These are phyloP conservation scores for Carex myosuroides DNA, from an alignment of 176 grass and related monocot genomes.

Conservation along the genomic window DNA sequence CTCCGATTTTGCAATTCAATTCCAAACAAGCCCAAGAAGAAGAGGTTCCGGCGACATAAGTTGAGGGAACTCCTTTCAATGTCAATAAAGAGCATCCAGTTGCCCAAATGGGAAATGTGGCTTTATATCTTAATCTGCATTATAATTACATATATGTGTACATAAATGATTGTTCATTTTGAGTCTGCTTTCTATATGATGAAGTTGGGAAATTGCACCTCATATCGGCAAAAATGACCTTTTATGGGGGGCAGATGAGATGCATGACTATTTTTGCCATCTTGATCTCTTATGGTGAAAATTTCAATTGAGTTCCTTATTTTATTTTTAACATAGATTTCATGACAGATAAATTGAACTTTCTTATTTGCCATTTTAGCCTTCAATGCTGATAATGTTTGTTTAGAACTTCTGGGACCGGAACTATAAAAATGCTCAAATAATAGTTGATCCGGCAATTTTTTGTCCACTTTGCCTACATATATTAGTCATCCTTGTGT, in stretches of 20 bases:
- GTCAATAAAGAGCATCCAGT: not conserved
- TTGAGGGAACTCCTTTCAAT: not conserved
- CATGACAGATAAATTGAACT: not conserved
- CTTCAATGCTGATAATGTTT: not conserved
- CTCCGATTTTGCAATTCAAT: not conserved
- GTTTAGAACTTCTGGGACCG: not conserved
- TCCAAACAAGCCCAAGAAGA: not conserved
- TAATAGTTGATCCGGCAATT: not conserved
- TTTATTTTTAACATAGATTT: not conserved
- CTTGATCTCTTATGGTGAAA: not conserved
- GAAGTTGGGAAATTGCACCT: not conserved
- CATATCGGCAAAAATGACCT: not conserved
- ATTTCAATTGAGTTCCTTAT: not conserved
- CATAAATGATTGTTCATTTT: not conserved
- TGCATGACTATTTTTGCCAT: not conserved
- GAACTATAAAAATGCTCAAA: not conserved
- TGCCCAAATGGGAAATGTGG: not conserved
- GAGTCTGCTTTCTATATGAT: not conserved
- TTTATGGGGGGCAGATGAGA: not conserved
- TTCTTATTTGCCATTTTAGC: not conserved
- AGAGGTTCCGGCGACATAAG: not conserved
- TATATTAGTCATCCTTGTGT: not conserved
- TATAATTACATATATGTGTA: not conserved
- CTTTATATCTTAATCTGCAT: not conserved
- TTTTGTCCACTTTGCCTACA: not conserved